phyloP scores from a whole-genome alignment of 805 yeast genomes.

The Candida orba region DNA sequence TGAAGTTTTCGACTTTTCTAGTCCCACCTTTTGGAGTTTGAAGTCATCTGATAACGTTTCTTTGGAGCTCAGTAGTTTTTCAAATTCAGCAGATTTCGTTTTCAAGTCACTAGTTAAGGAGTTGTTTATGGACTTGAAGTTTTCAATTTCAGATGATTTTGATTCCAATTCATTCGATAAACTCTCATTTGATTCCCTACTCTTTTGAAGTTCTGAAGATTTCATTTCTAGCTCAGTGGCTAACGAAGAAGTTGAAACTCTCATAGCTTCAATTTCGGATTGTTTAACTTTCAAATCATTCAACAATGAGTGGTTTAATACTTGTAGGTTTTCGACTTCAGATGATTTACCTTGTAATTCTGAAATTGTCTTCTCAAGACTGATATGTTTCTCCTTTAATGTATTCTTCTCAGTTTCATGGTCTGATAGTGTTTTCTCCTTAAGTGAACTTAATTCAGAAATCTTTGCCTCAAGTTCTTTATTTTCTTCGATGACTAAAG shows the following conservation, averaged over 20 bases:
- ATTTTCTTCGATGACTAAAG: too few relatives aligned
- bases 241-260: not conserved
- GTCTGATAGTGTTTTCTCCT: not conserved
- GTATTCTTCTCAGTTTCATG: not conserved
- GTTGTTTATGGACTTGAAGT: not conserved
- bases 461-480: too few relatives aligned
- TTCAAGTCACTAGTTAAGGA: slow-evolving; percentile 1
- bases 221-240: not conserved
- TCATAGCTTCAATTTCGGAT: too few relatives aligned
- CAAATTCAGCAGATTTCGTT: too few relatives aligned
- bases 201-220: not conserved
- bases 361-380: slow-evolving; percentile 7
- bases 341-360: too few relatives aligned
- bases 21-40: too few relatives aligned
- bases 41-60: not conserved
- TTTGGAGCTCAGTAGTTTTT: too few relatives aligned
- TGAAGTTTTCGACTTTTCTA: too few relatives aligned
- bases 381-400: slow-evolving; percentile 3
- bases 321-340: too few relatives aligned
- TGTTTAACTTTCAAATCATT: not conserved
- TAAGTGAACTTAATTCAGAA: not conserved
- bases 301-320: not conserved
- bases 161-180: not conserved
- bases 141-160: not conserved
- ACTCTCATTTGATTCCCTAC: slow-evolving; percentile 4